phyloP scores from a whole-genome alignment of 371 early-diverging fungal genomes.

The Mortierella sp. region DNA sequence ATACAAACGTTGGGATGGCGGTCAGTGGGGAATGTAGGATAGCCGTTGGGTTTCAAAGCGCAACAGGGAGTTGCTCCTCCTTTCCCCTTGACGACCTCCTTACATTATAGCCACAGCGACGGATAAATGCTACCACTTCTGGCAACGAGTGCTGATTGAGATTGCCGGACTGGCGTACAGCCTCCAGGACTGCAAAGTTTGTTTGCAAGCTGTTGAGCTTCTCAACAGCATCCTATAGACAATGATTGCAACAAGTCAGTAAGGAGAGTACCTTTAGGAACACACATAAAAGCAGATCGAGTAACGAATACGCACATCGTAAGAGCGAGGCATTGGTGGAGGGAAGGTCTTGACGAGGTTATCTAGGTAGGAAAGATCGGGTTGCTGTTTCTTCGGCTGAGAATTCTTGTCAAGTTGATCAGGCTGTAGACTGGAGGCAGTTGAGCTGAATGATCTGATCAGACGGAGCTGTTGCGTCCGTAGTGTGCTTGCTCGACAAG shows the following conservation, averaged over 20 bases:
- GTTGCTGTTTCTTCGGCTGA: slow-evolving; percentile 3
- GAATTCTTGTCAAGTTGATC: not conserved
- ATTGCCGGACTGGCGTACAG: slow-evolving; percentile 74
- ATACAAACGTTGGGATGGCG: not conserved
- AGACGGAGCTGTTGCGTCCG: slow-evolving; percentile 2
- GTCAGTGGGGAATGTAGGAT: not conserved
- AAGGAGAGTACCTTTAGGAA: not conserved
- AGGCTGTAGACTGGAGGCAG: not conserved
- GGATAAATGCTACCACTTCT: slow-evolving; percentile 76
- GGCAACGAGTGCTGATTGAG: slow-evolving; percentile 74
- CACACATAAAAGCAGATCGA: not conserved
- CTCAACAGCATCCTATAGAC: slow-evolving; percentile 74
- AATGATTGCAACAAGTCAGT: not conserved
- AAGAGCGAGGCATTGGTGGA: slow-evolving; percentile 51
- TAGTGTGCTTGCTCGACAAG: slow-evolving; percentile 1
- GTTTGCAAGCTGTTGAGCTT: slow-evolving; percentile 79
- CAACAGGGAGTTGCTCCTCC: too few species aligned
- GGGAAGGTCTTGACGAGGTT: slow-evolving; percentile 37
- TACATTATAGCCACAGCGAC: slow-evolving; percentile 80
- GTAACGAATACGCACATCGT: slow-evolving; percentile 15
- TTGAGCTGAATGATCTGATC: slow-evolving; percentile 27
- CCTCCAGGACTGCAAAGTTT: slow-evolving; percentile 82
- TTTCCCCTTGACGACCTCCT: not conserved
- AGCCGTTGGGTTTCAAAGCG: too few species aligned
- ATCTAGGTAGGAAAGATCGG: slow-evolving; percentile 10